Conservation (phyloP, 192 early-diverging fungal genomes). For the Podila epigama region DNA sequence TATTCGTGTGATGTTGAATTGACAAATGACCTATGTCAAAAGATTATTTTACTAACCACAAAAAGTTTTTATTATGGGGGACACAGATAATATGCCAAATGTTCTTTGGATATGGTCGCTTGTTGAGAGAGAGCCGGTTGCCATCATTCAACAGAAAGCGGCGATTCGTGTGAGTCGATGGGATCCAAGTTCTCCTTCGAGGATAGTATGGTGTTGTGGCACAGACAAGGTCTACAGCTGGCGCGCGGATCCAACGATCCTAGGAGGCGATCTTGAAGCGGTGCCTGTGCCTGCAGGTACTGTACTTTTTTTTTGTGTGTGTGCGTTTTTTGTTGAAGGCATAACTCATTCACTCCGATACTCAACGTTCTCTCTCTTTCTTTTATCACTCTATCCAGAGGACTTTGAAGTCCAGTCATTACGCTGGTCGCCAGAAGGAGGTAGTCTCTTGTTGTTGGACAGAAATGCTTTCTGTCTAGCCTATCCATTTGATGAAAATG, state of each 20-base stretch:
- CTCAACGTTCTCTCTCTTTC: too few species aligned
- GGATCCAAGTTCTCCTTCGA: conserved; percentile 68
- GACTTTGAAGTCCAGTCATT: conserved; percentile 68
- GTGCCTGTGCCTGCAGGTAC: conserved; percentile 63
- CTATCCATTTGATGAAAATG: conserved; percentile 40
- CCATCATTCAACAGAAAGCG: conserved; percentile 65
- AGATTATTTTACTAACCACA: not conserved
- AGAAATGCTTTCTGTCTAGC: conserved; percentile 77
- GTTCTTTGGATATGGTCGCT: conserved; percentile 82
- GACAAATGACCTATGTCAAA: not conserved
- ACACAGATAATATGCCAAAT: conserved; percentile 78
- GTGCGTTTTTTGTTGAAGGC: too few species aligned
- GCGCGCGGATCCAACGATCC: conserved; percentile 14
- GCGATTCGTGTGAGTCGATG: conserved; percentile 66
- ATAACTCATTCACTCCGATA: too few species aligned
- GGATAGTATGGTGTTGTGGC: conserved; percentile 68
- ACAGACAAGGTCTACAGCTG: conserved; percentile 70
- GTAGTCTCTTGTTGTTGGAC: conserved; percentile 71
- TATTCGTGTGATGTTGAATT: not conserved
- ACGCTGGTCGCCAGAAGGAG: conserved; percentile 77
- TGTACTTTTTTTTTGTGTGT: conserved; percentile 11
- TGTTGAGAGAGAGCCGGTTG: conserved; percentile 46
- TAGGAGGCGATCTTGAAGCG: conserved; percentile 37
- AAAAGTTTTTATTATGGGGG: not conserved
- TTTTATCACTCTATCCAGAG: conserved; percentile 26